Evolutionary conservation across 352 stramenopile species (phyloP), one percentile per base, ranked within the genome.

Genomic region (Phytophthora parvispora): DNA sequence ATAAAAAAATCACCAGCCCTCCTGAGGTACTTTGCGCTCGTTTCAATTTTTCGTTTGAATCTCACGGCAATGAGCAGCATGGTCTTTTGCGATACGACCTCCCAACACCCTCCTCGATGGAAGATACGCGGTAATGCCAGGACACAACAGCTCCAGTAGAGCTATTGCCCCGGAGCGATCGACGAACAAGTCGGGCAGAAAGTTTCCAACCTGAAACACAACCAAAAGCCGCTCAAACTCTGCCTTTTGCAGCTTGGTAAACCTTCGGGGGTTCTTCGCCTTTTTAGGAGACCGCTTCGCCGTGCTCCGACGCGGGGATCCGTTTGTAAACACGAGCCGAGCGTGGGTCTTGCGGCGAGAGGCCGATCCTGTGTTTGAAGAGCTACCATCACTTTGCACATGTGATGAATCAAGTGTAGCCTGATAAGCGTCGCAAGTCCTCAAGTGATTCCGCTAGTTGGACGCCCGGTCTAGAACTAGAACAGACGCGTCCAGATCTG

Each of bases 1-100:
- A 60, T 15, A 71, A 50, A 38, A 71, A 55, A 29, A 60, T 71
- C 4, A 42, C 63, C 1, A 58, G 28, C 6, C 48, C 63, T 32
- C 28, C 16, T 2, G 22, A 31, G 27, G 18, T 38, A 22, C 42
- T 32, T n/a, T 52, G 45, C 45, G 6, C 13, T 20, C 18, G 2
- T 22, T 20, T 28, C 22, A 32, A 4, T 22, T 48, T 59, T 59
- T 47, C 9, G 31, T 59, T 31, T 48, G 9, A 16, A 59, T 32
- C 3, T 36, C 38, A 4, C 38, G 20, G 20, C 32, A 32, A 28
- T 59, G 32, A 9, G 51, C 12, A 24, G 51, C 32, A 29, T 59
- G 51, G 3, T 2, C 7, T 7, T 36, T 34, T 5, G 38, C 9
- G 15, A 62, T 62, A 7, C 42, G 55, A 6, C 28, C 42, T 3